A percentile compares a stretch with the other conserved stretches of the same genome.
These are phyloP conservation scores for Schwanniomyces occidentalis DNA, from an alignment of 805 yeast genomes.

Conservation along the genomic window DNA sequence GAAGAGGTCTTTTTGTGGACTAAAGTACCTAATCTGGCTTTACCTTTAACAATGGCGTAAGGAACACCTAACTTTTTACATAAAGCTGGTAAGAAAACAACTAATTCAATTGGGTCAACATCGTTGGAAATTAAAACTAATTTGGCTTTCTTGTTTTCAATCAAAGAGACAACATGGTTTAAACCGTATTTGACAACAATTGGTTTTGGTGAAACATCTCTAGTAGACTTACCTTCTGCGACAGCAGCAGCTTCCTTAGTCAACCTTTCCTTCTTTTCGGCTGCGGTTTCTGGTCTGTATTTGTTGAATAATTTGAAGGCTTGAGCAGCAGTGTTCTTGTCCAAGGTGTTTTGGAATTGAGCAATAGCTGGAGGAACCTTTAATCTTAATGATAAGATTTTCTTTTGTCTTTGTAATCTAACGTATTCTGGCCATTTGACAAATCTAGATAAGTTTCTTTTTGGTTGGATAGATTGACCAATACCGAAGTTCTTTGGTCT, in stretches of 20 bases:
- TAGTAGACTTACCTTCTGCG: constrained; percentile 96
- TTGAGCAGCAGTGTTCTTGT: constrained; percentile 98
- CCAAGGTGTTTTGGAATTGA: constrained; percentile 93
- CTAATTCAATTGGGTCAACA: constrained; percentile 98
- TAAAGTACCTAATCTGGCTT: constrained; percentile 49
- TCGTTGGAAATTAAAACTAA: constrained; percentile 97
- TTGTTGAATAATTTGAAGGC: constrained; percentile 96
- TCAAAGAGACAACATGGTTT: constrained; percentile 95
- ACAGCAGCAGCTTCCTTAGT: constrained; percentile 98
- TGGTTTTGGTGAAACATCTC: constrained; percentile 96
- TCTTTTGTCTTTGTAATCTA: constrained; percentile 98
- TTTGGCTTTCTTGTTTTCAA: constrained; percentile 98
- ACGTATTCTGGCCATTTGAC: constrained; percentile 99
- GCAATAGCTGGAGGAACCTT: constrained; percentile 99
- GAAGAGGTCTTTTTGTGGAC: constrained; percentile 98
- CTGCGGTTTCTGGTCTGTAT: constrained; percentile 97
- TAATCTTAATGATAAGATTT: constrained; percentile 90
- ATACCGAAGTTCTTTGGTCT: constrained; percentile 93
- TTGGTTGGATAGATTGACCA: constrained; percentile 95
- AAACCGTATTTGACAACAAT: constrained; percentile 96
- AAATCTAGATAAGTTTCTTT: constrained; percentile 93
- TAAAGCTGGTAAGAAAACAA: constrained; percentile 95
- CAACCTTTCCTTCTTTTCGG: constrained; percentile 98
- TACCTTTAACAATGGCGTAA: constrained; percentile 46
- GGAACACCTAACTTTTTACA: constrained; percentile 99